A percentile compares a stretch with the other conserved stretches of the same genome.
These are phyloP conservation scores for Cyclospora cayetanensis DNA, from an alignment of 169 alveolate genomes.

Conservation along the genomic window DNA sequence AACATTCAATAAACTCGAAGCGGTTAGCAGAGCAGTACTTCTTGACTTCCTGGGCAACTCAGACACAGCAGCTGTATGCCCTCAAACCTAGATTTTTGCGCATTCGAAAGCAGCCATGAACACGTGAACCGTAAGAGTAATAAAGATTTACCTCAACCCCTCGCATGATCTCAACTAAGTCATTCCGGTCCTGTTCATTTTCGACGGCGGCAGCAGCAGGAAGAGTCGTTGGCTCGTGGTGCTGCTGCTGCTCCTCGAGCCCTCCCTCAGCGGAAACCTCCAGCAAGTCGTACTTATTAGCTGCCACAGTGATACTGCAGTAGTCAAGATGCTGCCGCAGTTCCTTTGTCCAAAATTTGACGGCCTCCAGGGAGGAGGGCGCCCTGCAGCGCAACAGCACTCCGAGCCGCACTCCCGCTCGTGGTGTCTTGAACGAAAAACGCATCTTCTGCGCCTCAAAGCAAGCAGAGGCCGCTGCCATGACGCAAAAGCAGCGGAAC, in stretches of 20 bases:
- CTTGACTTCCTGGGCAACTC: conserved; percentile 70
- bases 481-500: no score
- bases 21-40: conserved; percentile 72
- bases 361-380: conserved; percentile 77
- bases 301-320: conserved; percentile 81
- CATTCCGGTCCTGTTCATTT: background rate
- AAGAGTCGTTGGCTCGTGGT: background rate
- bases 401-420: background rate
- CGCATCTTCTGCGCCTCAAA: background rate
- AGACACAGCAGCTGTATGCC: background rate
- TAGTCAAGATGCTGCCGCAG: conserved; percentile 78
- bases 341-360: conserved; percentile 81
- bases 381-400: conserved; percentile 47
- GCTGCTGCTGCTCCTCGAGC: background rate
- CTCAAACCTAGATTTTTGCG: background rate
- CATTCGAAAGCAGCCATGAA: background rate
- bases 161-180: background rate
- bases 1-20: conserved; percentile 77
- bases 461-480: background rate
- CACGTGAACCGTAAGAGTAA: background rate
- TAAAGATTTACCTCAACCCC: conserved; percentile 65
- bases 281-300: conserved; percentile 81
- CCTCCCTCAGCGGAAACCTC: conserved; percentile 13
- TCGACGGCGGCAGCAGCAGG: background rate
- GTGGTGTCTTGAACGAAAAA: no score